phyloP scores from a whole-genome alignment of 768 basidiomycete species.

The Suillus decipiens region DNA sequence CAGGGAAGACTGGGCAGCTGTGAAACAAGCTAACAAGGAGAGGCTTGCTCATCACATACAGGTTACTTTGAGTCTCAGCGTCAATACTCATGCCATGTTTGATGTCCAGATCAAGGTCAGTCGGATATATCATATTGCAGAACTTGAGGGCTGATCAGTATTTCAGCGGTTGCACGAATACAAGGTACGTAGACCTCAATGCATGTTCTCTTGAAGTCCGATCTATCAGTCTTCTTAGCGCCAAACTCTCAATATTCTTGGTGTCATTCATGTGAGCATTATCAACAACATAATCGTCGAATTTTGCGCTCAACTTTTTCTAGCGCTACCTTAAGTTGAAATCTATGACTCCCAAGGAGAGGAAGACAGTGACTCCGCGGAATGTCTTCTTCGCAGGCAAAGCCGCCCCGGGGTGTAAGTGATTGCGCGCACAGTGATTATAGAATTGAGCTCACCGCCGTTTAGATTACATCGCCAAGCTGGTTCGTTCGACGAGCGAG shows the following conservation, averaged over 20 bases:
- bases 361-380: conserved; percentile 79
- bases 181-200: conserved; percentile 49
- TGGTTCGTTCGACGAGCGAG: conserved; percentile 43
- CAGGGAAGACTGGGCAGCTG: conserved; percentile 76
- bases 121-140: not conserved
- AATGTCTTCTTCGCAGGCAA: conserved; percentile 99
- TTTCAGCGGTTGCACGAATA: conserved; percentile 87
- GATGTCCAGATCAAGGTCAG: conserved; percentile 87
- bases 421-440: no score
- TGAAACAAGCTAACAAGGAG: conserved; percentile 92
- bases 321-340: conserved; percentile 85
- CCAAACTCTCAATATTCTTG: conserved; percentile 92
- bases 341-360: conserved; percentile 71
- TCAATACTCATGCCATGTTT: conserved; percentile 80
- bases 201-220: not conserved
- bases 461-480: conserved; percentile 87
- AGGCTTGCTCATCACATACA: conserved; percentile 79
- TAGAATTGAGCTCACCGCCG: conserved; percentile 11
- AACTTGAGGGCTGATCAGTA: conserved; percentile 10
- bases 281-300: not conserved
- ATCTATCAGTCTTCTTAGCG: conserved; percentile 47
- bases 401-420: conserved; percentile 88
- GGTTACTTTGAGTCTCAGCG: conserved; percentile 62
- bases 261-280: conserved; percentile 74
- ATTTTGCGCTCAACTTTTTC: conserved; percentile 7